Percentiles rank a stretch among this genome's conserved stretches.
Conservation (phyloP, 2,329 filamentous ascomycete genomes). For the Gliomastix tumulicola region DNA sequence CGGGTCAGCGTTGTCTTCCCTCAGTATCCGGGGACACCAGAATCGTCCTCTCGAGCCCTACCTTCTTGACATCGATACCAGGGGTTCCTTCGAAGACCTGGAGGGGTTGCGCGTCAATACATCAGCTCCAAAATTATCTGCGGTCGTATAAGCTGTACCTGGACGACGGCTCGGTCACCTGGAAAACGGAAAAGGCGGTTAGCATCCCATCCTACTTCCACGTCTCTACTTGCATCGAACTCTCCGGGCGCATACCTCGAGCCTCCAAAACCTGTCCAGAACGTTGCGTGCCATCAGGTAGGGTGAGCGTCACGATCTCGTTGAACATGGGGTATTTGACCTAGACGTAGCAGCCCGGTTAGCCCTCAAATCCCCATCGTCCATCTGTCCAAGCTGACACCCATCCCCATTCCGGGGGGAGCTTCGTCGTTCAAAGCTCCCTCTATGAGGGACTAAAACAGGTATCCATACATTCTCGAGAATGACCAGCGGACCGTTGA, state of each 20-base stretch:
- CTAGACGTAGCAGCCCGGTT: too few species aligned
- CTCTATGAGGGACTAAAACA: too few species aligned
- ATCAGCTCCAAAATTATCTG: too few species aligned
- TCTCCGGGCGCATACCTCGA: constrained; percentile 58
- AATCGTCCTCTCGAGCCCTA: constrained; percentile 28
- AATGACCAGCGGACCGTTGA: constrained; percentile 97
- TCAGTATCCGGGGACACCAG: neutral
- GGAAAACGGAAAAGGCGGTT: neutral
- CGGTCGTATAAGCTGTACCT: constrained; percentile 58
- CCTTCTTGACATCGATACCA: constrained; percentile 99
- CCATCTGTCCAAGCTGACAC: too few species aligned
- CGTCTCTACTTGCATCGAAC: constrained; percentile 9
- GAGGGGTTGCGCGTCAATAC: too few species aligned
- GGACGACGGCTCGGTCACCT: constrained; percentile 92
- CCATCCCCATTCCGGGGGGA: too few species aligned
- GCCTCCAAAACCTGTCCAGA: constrained; percentile 96
- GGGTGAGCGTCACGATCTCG: constrained; percentile 92
- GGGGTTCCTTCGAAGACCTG: constrained; percentile 96
- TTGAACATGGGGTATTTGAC: constrained; percentile 98
- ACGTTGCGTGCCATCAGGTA: constrained; percentile 89
- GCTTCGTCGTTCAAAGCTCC: too few species aligned
- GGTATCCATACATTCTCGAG: constrained; percentile 81
- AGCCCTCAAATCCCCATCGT: too few species aligned
- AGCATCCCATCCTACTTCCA: neutral
- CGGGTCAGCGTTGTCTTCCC: neutral